Evolutionary conservation across 225 moss, liverwort and hornwort species (phyloP), one percentile per base, ranked within the genome.

Genomic region (Physcomitrellopsis africana): DNA sequence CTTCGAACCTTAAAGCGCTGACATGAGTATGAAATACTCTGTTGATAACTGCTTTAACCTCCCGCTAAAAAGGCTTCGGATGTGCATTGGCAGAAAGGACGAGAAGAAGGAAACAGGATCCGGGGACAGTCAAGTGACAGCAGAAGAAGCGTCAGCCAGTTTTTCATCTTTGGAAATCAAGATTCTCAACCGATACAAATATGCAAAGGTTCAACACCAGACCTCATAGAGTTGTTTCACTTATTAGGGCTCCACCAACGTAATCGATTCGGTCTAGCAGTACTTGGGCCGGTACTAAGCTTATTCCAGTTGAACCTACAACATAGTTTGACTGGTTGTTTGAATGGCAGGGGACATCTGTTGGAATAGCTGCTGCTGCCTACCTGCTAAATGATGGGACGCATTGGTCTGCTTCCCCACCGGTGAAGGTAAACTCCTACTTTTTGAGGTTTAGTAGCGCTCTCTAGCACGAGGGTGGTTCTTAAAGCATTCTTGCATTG

Each of bases 381-480:
- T 99, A 92, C 85, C 85, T 99, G 53, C 85, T 95, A 44, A 89
- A 99, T 77, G 93, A 99, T 87, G 87, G 87, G 51, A 99, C 89
- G 43, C 90, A 89, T 65, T 94, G 94, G 93, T 89, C 89, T 51
- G 84, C 93, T 74, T 89, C 89, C 68, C 94, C 92, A 60, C 85
- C 91, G 69, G 85, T 93, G n/a, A 93, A 92, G 84, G 91, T 89
- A 74, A 65, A 72, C 54, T 9, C 60, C 52, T 73, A 14, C 19
- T 64, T 26, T 53, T 14, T 11, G 8, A 27, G 60, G 6, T 1
- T 72, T 72, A n/a, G n/a, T 23, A 46, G 46, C 19, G 46, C 48
- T 22, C 26, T 67, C 51, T 26, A 51, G 60, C 49, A 76, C 60
- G 26, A 69, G 41, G 37, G 49, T 26, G 18, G 57, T 52, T 46